A percentile compares a stretch with the other conserved stretches of the same genome.
Evolutionary conservation across 768 basidiomycete genomes (phyloP).

Genomic region (Mycena epipterygia): DNA sequence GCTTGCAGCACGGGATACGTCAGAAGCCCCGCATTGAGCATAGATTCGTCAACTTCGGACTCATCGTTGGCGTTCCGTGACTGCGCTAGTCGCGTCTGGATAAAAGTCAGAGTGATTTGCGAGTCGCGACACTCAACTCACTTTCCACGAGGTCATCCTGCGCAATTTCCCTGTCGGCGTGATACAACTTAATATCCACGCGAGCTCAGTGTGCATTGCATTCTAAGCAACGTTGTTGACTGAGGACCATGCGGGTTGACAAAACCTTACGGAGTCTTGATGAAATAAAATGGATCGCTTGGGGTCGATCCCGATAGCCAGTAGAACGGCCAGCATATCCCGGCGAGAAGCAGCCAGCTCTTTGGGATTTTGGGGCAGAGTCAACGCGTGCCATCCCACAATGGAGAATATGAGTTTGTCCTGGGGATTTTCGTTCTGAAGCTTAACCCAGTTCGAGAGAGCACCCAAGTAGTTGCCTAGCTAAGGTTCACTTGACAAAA

Average conservation of each 20-base stretch:
- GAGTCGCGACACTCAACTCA: constrained; percentile 42
- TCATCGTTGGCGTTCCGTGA: constrained; percentile 81
- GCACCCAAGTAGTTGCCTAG: constrained; percentile 96
- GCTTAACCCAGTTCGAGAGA: constrained; percentile 87
- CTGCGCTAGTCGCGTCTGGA: constrained; percentile 80
- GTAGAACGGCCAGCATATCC: constrained; percentile 85
- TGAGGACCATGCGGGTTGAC: background rate
- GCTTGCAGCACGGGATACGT: constrained; percentile 96
- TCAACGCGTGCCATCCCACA: constrained; percentile 96
- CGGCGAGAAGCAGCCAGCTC: constrained; percentile 71
- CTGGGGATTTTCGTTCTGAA: constrained; percentile 73
- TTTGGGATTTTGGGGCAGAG: constrained; percentile 87
- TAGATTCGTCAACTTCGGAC: constrained; percentile 84
- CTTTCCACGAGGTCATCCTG: constrained; percentile 99
- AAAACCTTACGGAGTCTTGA: constrained; percentile 84
- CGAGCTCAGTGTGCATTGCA: constrained; percentile 85
- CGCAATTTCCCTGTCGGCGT: constrained; percentile 86
- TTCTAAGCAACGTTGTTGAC: constrained; percentile 63
- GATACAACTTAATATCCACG: constrained; percentile 91
- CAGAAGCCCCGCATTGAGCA: constrained; percentile 88
- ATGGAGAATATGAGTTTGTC: constrained; percentile 87
- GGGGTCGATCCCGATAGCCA: constrained; percentile 90
- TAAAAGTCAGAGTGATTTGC: constrained; percentile 18
- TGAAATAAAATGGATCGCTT: constrained; percentile 82
- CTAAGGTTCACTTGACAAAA: constrained; percentile 54